Percentiles rank a stretch among this genome's conserved stretches.
phyloP scores from a whole-genome alignment of 495 filamentous ascomycete species.

The Aspergillus diversus region DNA sequence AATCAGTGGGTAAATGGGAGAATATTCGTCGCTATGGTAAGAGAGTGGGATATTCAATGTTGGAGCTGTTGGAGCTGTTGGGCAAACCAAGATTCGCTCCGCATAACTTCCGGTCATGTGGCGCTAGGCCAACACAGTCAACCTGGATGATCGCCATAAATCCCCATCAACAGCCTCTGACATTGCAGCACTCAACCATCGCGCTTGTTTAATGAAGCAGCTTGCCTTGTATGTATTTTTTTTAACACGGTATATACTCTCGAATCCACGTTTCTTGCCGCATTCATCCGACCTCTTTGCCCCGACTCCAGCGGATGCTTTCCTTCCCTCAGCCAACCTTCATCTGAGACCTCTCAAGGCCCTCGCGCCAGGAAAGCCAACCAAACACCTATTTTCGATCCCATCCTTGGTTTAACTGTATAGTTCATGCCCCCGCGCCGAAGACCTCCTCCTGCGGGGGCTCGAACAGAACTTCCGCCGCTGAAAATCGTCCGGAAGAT shows the following conservation, averaged over 20 bases:
- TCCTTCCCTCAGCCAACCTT: background rate
- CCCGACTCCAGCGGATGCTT: constrained; percentile 7
- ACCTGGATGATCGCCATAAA: background rate
- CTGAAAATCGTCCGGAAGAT: constrained; percentile 88
- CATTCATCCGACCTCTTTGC: background rate
- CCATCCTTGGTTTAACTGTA: constrained; percentile 9
- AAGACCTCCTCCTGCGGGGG: constrained; percentile 77
- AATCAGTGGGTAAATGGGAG: background rate
- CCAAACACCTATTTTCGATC: constrained; percentile 2
- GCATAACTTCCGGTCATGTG: constrained; percentile 26
- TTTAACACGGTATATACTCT: background rate
- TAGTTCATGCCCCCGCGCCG: constrained; percentile 73
- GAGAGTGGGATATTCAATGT: constrained; percentile 1
- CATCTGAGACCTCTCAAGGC: constrained; percentile 5
- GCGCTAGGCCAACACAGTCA: constrained; percentile 23
- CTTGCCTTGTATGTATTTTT: background rate
- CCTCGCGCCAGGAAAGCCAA: background rate
- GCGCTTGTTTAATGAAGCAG: background rate
- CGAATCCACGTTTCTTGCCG: background rate
- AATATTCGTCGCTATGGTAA: background rate
- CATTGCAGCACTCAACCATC: background rate
- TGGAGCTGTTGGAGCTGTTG: constrained; percentile 1
- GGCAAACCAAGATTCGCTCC: constrained; percentile 13
- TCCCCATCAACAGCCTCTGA: constrained; percentile 9
- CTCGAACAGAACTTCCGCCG: constrained; percentile 79